A percentile compares a stretch with the other conserved stretches of the same genome.
phyloP scores from a whole-genome alignment of 768 basidiomycete species.

The Lactifluus rugatus region DNA sequence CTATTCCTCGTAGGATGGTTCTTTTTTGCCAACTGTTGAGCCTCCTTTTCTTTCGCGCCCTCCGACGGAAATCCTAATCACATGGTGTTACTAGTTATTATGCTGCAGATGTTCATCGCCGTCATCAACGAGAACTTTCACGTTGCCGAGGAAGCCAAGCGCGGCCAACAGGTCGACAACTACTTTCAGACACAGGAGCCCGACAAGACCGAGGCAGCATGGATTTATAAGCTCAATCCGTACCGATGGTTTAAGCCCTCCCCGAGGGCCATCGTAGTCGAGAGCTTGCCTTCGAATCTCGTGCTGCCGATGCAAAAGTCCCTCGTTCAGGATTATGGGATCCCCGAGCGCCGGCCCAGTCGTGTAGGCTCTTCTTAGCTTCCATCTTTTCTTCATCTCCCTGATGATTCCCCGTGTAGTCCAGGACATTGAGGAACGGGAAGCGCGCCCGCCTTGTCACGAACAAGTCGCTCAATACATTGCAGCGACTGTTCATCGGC shows the following conservation, averaged over 20 bases:
- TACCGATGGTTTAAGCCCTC: constrained; percentile 75
- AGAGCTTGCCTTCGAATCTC: constrained; percentile 59
- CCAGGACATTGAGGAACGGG: constrained; percentile 8
- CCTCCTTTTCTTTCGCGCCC: constrained; percentile 11
- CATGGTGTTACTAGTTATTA: constrained; percentile 49
- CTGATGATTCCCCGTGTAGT: neutral
- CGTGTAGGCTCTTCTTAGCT: constrained; percentile 24
- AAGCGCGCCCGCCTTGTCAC: constrained; percentile 42
- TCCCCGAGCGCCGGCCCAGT: constrained; percentile 24
- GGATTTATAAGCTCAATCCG: constrained; percentile 74
- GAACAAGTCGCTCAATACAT: constrained; percentile 45
- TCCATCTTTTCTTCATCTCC: neutral
- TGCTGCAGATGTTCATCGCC: constrained; percentile 93
- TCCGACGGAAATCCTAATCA: neutral
- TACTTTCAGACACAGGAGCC: constrained; percentile 52
- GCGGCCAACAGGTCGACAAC: constrained; percentile 64
- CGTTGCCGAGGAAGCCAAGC: constrained; percentile 86
- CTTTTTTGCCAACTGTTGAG: constrained; percentile 83
- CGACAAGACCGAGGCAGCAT: constrained; percentile 38
- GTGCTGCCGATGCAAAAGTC: constrained; percentile 75
- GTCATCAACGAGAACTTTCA: constrained; percentile 95
- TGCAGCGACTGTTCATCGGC: constrained; percentile 62
- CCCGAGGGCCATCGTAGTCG: constrained; percentile 62
- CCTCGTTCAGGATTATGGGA: constrained; percentile 50
- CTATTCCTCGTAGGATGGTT: constrained; percentile 78